Evolutionary conservation across 768 basidiomycete species (phyloP), one percentile per base, ranked within the genome.

Genomic region (Exidia glandulosa): DNA sequence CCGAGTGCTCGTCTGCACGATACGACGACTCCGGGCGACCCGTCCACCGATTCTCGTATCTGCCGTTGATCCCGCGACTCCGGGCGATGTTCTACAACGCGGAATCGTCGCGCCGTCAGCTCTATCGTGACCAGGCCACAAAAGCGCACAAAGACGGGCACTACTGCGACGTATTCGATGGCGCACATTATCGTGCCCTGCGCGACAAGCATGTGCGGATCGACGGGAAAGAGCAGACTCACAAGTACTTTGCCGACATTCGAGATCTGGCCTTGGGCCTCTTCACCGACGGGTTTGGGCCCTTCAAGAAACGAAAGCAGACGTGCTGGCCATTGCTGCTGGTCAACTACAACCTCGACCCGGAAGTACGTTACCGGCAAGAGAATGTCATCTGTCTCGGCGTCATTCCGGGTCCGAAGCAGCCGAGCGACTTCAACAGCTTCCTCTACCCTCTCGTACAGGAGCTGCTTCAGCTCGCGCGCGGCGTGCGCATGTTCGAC

Each of bases 371-470:
- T 1, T 74, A 71, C 31, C 74, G 71, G 29, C 56, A 72, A 7
- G 58, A 70, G 7, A 57, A 78, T 45, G 64, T 79, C 3, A 52
- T 81, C 2, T 70, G 67, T 32, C 36, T 78, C 9, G 75, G 76
- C 14, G 66, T 79, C 54, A 77, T 81, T 54, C 79, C 78, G 1
- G 76, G 80, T 0, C 79, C 76, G 0, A 71, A 73, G 23, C 73
- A 74, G 37, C 76, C 79, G 0, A 70, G 72, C 32, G 72, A 76
- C 52, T 31, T 75, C 3, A 68, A 71, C 32, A 76, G 76, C 0
- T 80, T 79, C 57, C 65, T 74, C 0, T 62, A 57, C 32, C 77
- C 74, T 0, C 61, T 77, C 1, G 64, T 73, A 3, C 63, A 76
- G 2, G 77, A 79, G 60, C 61, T 73, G 3, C 29, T 72, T 0